Evolutionary conservation across 1,139 yeast genomes (phyloP), one percentile per base, ranked within the genome.

Genomic region (Zygosaccharomyces pseudobailii): DNA sequence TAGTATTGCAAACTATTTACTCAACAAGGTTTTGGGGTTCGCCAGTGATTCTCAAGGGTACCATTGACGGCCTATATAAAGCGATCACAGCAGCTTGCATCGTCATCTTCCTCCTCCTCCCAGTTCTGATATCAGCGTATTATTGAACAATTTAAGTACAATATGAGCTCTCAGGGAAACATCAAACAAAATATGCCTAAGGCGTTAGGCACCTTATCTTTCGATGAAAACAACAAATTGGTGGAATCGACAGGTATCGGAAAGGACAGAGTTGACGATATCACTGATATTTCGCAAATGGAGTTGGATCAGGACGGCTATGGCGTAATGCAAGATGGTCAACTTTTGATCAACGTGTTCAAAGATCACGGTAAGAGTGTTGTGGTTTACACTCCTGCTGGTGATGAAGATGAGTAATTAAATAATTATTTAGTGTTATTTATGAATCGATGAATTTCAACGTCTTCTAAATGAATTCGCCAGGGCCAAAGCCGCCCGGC

Each of bases 181-280:
- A n/a, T 45, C 20, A 38, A 47, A 19, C 46, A 51, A 40, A 39
- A 49, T 17, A 28, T 51, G 40, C 63, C 63, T 13, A 54, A 55
- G 24, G 59, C 64, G 5, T 46, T 58, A 21, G 69, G 69, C 3
- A 56, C 62, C 24, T 41, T 65, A 32, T 55, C 63, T 1, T 64
- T 63, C 44, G 69, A 65, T 45, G 58, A 57, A 33, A 59, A 63
- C 42, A 55, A 57, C 37, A 62, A 65, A 40, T 44, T 65, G 25
- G 53, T 65, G 19, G 61, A 62, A 36, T 57, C 57, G 5, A 55
- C 63, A 6, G 69, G 68, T 5, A 48, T 64, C 7, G 68, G 66
- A 7, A 55, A 61, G 35, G 56, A 54, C 9, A 54, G 64, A 33
- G 42, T 53, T 17, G 50, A 47, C 17, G 67, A 65, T 36, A 55